Evolutionary conservation across 441 rosid species (phyloP).

Genomic region (Cnidoscolus chayamansa): DNA sequence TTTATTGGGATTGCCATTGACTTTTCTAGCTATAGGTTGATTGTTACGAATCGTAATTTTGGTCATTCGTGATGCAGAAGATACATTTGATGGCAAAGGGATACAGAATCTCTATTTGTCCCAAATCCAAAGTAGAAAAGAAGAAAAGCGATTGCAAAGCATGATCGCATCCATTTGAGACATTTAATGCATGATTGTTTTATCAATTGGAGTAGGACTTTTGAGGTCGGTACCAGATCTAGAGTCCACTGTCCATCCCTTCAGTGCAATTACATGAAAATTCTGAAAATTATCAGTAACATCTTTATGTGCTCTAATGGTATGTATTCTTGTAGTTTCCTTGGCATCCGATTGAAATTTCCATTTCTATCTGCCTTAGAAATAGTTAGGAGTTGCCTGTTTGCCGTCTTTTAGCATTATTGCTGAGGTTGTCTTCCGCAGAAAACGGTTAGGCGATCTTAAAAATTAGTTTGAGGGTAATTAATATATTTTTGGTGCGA

Average conservation of each 20-base stretch:
- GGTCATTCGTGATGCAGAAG: neutral
- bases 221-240: neutral
- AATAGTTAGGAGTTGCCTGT: no score
- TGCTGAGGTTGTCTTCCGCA: no score
- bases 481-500: no score
- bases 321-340: no score
- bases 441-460: no score
- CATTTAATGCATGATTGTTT: neutral
- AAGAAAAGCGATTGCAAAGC: neutral
- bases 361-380: no score
- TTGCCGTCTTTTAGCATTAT: no score
- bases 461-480: no score
- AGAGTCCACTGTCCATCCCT: neutral
- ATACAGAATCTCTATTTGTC: neutral
- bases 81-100: neutral
- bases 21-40: neutral
- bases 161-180: neutral
- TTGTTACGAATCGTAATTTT: neutral
- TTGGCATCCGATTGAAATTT: no score
- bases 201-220: neutral
- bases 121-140: neutral
- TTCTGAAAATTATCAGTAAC: neutral
- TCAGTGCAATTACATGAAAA: neutral
- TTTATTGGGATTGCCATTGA: slow-evolving; percentile 1
- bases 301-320: no score